Evolutionary conservation across 441 rosid species (phyloP).

Genomic region (Corymbia calophylla): DNA sequence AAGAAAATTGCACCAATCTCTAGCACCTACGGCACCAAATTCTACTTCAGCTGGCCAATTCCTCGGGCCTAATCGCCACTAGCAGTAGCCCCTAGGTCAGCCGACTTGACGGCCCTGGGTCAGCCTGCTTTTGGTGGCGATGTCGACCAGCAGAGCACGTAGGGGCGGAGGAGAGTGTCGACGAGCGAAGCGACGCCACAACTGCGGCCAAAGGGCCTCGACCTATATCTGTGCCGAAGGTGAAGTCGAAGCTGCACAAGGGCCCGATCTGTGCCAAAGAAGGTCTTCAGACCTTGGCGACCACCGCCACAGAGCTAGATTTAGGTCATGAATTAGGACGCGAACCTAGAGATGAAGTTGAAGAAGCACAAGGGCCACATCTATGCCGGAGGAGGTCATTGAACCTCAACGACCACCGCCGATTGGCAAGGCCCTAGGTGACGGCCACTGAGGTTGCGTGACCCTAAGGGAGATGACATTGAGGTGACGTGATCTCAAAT

Average conservation of each 20-base stretch:
- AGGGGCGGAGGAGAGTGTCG: not conserved
- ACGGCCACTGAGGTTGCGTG: not conserved
- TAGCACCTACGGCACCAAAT: not conserved
- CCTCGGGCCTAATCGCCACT: not conserved
- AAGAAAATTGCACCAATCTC: not conserved
- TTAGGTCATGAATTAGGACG: not conserved
- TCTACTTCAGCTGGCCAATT: not conserved
- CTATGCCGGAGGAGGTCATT: not conserved
- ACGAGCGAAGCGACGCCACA: not conserved
- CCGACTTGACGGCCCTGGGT: not conserved
- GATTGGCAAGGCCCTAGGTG: not conserved
- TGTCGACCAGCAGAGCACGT: not conserved
- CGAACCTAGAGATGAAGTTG: not conserved
- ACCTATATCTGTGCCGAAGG: not conserved
- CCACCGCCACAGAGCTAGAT: not conserved
- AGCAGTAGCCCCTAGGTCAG: not conserved
- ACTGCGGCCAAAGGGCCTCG: not conserved
- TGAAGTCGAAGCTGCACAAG: not conserved
- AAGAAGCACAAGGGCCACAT: not conserved
- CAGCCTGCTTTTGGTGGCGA: not conserved
- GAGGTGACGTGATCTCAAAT: accelerated
- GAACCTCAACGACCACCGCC: no score
- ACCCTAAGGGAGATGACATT: not conserved
- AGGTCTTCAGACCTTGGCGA: not conserved
- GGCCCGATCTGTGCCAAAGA: not conserved